Conservation (phyloP, 228 moss, liverwort and hornwort species). For the Sphagnum magellanicum region DNA sequence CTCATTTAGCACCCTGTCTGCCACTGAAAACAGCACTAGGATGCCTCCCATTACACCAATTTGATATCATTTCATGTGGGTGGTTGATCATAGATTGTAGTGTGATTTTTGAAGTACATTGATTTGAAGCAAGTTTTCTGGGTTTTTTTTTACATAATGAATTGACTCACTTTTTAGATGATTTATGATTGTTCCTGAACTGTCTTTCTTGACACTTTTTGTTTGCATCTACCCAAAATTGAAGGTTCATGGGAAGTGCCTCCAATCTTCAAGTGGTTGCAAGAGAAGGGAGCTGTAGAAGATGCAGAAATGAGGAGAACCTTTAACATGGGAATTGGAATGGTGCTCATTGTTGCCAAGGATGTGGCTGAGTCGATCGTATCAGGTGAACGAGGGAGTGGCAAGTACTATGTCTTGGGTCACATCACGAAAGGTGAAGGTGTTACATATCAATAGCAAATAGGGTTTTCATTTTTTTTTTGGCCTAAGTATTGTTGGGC, state of each 20-base stretch:
- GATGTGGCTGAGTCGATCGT: slow-evolving; percentile 52
- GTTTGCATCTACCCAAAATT: background rate
- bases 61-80: no score
- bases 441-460: slow-evolving; percentile 40
- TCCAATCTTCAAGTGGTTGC: slow-evolving; percentile 88
- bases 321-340: slow-evolving; percentile 95
- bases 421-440: slow-evolving; percentile 75
- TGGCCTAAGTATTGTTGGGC: no score
- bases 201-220: no score
- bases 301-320: slow-evolving; percentile 89
- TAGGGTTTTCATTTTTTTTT: no score
- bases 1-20: no score
- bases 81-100: no score
- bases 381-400: slow-evolving; percentile 20
- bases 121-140: no score
- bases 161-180: background rate
- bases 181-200: background rate
- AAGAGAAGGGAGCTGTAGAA: slow-evolving; percentile 68
- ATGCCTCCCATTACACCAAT: no score
- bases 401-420: slow-evolving; percentile 61
- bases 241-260: slow-evolving; percentile 67
- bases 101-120: no score
- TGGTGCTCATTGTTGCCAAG: slow-evolving; percentile 68
- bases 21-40: no score
- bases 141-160: no score